Evolutionary conservation across 352 stramenopile genomes (phyloP).

Genomic region (Phytophthora pinifolia): DNA sequence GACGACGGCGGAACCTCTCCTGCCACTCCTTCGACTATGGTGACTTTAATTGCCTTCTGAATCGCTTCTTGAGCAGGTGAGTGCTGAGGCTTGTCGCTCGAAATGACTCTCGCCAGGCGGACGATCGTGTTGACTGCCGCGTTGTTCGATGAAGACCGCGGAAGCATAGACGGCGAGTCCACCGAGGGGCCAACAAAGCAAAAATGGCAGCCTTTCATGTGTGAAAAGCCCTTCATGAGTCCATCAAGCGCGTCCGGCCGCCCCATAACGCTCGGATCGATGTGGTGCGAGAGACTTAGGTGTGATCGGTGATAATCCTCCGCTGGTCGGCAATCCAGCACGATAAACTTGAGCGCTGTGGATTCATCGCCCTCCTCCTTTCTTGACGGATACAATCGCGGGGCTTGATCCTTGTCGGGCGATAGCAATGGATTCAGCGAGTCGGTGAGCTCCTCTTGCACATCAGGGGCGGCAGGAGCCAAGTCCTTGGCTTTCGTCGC

Average conservation of each 20-base stretch:
- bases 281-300: conserved; percentile 85
- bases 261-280: conserved; percentile 75
- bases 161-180: conserved; percentile 21
- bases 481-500: conserved; percentile 22
- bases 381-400: conserved; percentile 18
- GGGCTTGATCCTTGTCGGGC: conserved; percentile 4
- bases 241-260: conserved; percentile 71
- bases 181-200: conserved; percentile 80
- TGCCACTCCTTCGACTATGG: conserved; percentile 8
- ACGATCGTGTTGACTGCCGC: conserved; percentile 55
- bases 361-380: conserved; percentile 27
- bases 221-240: conserved; percentile 77
- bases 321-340: conserved; percentile 77
- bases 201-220: conserved; percentile 90
- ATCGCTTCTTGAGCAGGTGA: conserved; percentile 7
- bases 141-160: conserved; percentile 33
- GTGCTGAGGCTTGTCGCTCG: conserved; percentile 48
- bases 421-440: conserved; percentile 44
- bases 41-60: conserved; percentile 21
- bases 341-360: conserved; percentile 56
- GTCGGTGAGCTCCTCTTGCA: conserved; percentile 12
- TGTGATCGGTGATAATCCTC: conserved; percentile 81
- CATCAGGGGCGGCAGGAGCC: conserved; percentile 1
- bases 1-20: conserved; percentile 8
- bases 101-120: conserved; percentile 56